Evolutionary conservation across 1,284 basidiomycete genomes (phyloP), one percentile per base, ranked within the genome.

Genomic region (Cryptococcus sp.): DNA sequence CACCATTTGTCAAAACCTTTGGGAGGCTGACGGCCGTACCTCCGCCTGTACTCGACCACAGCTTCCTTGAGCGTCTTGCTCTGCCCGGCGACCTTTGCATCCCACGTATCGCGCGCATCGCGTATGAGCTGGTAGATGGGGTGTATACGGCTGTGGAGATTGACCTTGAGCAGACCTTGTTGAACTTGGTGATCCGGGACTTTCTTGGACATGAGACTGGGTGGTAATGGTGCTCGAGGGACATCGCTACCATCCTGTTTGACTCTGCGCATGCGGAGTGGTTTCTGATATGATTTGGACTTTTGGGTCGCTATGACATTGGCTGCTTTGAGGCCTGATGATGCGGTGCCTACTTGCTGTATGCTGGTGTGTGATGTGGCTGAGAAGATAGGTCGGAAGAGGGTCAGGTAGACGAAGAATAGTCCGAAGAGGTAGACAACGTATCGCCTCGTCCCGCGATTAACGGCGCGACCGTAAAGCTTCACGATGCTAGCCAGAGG

Each of bases 1-100:
- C 86, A 87, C 77, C 78, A 79, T 58, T 70, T 73, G 58, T 86
- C 85, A 62, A 86, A 86, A 1, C 84, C 84, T 46, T 70, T 70
- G 1, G 85, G 85, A 0, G 85, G 85, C 27, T 78, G 42, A 6
- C 67, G 63, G 3, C 57, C 30, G 54, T 73, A 69, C 20, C 75
- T 57, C 20, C 66, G 73, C 56, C 77, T 75, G 73, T 88, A 88
- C 67, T 86, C 84, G 16, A 69, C 71, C 1, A 82, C 81, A 7
- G 85, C 86, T 55, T 83, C 77, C 22, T 77, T 72, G 5, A 88
- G 73, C 1, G 83, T 84, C 52, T 70, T 81, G 63, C 83, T 84
- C 55, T 86, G 84, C 46, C 72, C 70, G 8, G 74, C 70, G n/a
- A 83, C 61, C 68, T 86, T 86, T 2, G 64, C 63, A 22, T 81